A percentile compares a stretch with the other conserved stretches of the same genome.
Evolutionary conservation across 805 yeast species (phyloP).

Genomic region (Starmerella geochares): DNA sequence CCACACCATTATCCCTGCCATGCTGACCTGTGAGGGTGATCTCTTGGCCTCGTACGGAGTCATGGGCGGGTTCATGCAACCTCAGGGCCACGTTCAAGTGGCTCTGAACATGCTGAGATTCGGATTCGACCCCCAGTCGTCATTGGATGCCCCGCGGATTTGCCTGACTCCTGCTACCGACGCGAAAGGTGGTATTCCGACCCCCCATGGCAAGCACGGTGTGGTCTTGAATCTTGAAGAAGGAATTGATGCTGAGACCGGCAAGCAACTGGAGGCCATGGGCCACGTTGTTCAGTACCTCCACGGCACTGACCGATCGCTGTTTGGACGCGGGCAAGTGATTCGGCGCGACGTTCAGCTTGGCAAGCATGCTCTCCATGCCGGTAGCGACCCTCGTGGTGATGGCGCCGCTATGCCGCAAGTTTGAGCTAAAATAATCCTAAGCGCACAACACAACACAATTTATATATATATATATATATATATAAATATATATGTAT

Average conservation of each 20-base stretch:
- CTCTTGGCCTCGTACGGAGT: conserved; percentile 68
- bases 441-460: no score
- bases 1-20: conserved; percentile 76
- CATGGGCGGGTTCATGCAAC: conserved; percentile 84
- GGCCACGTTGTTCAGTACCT: conserved; percentile 50
- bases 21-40: conserved; percentile 46
- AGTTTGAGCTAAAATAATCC: no score
- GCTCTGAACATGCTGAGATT: conserved; percentile 54
- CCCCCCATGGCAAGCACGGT: conserved; percentile 24
- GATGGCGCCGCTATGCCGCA: conserved; percentile 66
- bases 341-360: conserved; percentile 38
- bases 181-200: conserved; percentile 53
- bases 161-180: conserved; percentile 49
- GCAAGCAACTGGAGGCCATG: conserved; percentile 38
- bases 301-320: conserved; percentile 36
- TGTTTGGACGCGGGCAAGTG: conserved; percentile 60
- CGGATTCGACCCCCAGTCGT: conserved; percentile 59
- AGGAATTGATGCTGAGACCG: conserved; percentile 43
- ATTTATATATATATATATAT: no score
- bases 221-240: conserved; percentile 57
- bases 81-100: conserved; percentile 75
- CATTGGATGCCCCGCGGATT: conserved; percentile 66
- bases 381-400: conserved; percentile 74
- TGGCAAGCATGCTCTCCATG: conserved; percentile 45
- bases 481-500: no score